Conservation (phyloP, 2,329 filamentous ascomycete species). For the Penicillium sp. region DNA sequence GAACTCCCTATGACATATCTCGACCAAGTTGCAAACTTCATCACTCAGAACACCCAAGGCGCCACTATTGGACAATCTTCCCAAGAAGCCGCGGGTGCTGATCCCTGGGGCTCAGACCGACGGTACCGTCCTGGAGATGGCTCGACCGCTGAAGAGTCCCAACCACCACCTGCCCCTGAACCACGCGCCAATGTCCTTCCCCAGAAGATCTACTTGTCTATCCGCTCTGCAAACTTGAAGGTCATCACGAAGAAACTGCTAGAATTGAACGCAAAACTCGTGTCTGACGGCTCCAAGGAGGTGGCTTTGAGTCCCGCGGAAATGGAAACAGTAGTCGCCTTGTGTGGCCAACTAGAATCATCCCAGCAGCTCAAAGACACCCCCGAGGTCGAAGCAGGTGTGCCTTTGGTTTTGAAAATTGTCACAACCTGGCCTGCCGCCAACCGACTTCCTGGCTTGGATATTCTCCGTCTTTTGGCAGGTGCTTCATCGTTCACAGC, state of each 20-base stretch:
- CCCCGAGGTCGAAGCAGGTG: conserved; percentile 53
- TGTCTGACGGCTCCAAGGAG: conserved; percentile 71
- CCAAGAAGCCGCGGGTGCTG: conserved; percentile 55
- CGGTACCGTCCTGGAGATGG: conserved; percentile 75
- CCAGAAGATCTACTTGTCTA: conserved; percentile 76
- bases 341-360: conserved; percentile 66
- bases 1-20: conserved; percentile 84
- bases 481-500: conserved; percentile 68
- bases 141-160: conserved; percentile 34
- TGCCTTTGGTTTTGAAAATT: conserved; percentile 70
- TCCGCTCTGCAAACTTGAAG: conserved; percentile 69
- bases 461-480: conserved; percentile 81
- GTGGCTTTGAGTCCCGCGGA: conserved; percentile 73
- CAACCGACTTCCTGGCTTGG: conserved; percentile 79
- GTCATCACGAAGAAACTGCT: conserved; percentile 75
- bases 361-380: conserved; percentile 43
- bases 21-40: conserved; percentile 91
- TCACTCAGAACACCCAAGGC: conserved; percentile 84
- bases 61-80: conserved; percentile 71
- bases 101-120: conserved; percentile 77
- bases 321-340: conserved; percentile 60
- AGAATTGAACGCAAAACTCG: conserved; percentile 69
- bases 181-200: conserved; percentile 66
- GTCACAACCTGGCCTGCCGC: conserved; percentile 77
- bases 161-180: conserved; percentile 34